These are phyloP conservation scores for Talaromyces atroroseus DNA, from an alignment of 2,329 filamentous ascomycete genomes.

Conservation along the genomic window DNA sequence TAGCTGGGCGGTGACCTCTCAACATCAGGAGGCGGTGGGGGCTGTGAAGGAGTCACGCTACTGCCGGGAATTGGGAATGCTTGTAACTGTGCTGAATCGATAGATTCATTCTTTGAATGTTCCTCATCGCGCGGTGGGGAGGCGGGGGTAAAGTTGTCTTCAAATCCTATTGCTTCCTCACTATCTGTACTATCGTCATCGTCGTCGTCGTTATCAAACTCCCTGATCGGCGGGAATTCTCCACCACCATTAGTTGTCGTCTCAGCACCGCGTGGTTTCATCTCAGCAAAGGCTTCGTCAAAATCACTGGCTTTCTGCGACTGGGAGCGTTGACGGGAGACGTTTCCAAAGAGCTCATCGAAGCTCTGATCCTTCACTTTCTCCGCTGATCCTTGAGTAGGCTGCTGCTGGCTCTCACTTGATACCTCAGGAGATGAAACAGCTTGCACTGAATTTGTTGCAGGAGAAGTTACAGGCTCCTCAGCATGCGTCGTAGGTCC, in stretches of 20 bases:
- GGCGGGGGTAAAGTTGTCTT: slow-evolving; percentile 80
- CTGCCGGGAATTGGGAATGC: slow-evolving; percentile 38
- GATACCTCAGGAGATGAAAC: slow-evolving; percentile 36
- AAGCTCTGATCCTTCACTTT: slow-evolving; percentile 36
- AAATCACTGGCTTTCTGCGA: slow-evolving; percentile 45
- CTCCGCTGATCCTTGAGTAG: slow-evolving; percentile 19
- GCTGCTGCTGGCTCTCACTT: slow-evolving; percentile 6
- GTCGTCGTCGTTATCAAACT: slow-evolving; percentile 61
- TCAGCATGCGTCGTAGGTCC: slow-evolving; percentile 8
- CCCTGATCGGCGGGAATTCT: slow-evolving; percentile 92
- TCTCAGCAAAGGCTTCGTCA: slow-evolving; percentile 42
- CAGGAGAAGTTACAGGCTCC: slow-evolving; percentile 6
- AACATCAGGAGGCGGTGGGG: slow-evolving; percentile 50
- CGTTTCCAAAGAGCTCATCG: slow-evolving; percentile 42
- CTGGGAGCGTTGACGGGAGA: slow-evolving; percentile 38
- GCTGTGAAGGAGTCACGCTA: slow-evolving; percentile 26
- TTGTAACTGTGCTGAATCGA: slow-evolving; percentile 33
- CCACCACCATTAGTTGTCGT: slow-evolving; percentile 40
- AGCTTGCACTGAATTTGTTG: slow-evolving; percentile 38
- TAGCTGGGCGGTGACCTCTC: slow-evolving; percentile 52
- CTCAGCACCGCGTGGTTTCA: slow-evolving; percentile 44
- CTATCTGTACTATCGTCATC: slow-evolving; percentile 72
- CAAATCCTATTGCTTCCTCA: slow-evolving; percentile 65
- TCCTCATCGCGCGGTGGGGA: slow-evolving; percentile 34
- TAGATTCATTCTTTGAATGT: slow-evolving; percentile 26